Evolutionary conservation across 768 basidiomycete genomes (phyloP).

Genomic region (Calvatia gigantea): DNA sequence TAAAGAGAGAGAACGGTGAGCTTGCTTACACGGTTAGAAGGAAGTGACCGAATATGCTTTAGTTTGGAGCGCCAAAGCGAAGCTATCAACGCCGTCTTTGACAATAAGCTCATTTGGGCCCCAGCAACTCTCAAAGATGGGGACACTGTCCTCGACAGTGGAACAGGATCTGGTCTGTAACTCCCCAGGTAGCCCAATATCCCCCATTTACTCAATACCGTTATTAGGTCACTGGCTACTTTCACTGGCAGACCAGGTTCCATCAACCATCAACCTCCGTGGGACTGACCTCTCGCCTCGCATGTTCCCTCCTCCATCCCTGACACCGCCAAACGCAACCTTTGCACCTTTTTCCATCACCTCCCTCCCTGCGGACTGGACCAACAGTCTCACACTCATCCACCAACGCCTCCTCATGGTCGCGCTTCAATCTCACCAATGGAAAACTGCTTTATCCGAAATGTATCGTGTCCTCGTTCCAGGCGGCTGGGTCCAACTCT

Average conservation of each 20-base stretch:
- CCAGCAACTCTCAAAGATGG: conserved; percentile 13
- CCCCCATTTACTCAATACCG: not conserved
- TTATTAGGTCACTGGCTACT: not conserved
- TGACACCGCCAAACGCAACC: not conserved
- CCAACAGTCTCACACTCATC: not conserved
- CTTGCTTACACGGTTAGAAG: not conserved
- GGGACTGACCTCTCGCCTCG: conserved; percentile 1
- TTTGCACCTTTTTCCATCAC: not conserved
- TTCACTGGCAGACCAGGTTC: not conserved
- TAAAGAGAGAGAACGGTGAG: conserved; percentile 14
- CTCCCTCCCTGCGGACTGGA: not conserved
- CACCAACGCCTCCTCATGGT: conserved; percentile 1
- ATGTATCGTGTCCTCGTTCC: conserved; percentile 9
- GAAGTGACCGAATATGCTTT: too few species aligned
- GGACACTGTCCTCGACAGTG: conserved; percentile 17
- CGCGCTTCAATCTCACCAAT: not conserved
- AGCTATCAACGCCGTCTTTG: conserved; percentile 11
- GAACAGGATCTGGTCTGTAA: conserved; percentile 17
- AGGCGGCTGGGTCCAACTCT: conserved; percentile 9
- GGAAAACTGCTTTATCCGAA: conserved; percentile 2
- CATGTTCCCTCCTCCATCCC: not conserved
- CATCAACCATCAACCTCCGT: not conserved
- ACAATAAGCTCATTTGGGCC: conserved; percentile 13
- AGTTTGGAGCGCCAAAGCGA: conserved; percentile 14
- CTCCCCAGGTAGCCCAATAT: not conserved